A percentile compares a stretch with the other conserved stretches of the same genome.
phyloP scores from a whole-genome alignment of 73 alveolate genomes.

The Paramecium caudatum region DNA sequence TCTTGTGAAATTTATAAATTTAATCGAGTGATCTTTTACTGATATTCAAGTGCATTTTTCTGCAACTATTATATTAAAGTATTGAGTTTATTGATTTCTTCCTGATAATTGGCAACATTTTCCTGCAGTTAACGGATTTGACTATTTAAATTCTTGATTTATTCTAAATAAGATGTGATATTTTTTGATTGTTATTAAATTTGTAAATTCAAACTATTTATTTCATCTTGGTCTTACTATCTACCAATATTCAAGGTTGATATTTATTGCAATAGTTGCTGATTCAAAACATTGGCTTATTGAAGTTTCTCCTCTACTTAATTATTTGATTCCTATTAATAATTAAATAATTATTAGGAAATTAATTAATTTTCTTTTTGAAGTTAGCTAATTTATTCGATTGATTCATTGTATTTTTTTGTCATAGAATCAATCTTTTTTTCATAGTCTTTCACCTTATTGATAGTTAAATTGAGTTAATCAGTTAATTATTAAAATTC shows the following conservation, averaged over 20 bases:
- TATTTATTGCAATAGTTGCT: not conserved
- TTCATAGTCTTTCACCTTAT: not conserved
- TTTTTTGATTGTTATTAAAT: too few species aligned
- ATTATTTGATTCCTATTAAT: not conserved
- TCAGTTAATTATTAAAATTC: not conserved
- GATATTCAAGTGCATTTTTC: too few species aligned
- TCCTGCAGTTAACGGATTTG: too few species aligned
- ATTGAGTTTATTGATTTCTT: too few species aligned
- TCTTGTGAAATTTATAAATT: too few species aligned
- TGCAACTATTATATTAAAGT: too few species aligned
- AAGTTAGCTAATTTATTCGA: not conserved
- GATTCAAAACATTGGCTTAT: not conserved
- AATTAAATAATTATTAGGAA: not conserved
- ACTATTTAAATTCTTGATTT: too few species aligned
- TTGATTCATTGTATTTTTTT: not conserved
- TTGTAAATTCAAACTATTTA: too few species aligned
- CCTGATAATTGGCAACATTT: too few species aligned
- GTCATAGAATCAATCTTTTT: not conserved
- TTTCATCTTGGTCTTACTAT: not conserved
- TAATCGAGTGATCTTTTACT: too few species aligned
- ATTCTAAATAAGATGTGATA: too few species aligned
- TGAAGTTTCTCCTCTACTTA: not conserved
- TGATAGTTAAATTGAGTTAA: not conserved
- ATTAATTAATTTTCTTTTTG: slow-evolving; percentile 8
- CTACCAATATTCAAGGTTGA: not conserved